Percentiles rank a stretch among this genome's conserved stretches.
Conservation (phyloP, 352 stramenopile species). For the Pythium pyrilobum region DNA sequence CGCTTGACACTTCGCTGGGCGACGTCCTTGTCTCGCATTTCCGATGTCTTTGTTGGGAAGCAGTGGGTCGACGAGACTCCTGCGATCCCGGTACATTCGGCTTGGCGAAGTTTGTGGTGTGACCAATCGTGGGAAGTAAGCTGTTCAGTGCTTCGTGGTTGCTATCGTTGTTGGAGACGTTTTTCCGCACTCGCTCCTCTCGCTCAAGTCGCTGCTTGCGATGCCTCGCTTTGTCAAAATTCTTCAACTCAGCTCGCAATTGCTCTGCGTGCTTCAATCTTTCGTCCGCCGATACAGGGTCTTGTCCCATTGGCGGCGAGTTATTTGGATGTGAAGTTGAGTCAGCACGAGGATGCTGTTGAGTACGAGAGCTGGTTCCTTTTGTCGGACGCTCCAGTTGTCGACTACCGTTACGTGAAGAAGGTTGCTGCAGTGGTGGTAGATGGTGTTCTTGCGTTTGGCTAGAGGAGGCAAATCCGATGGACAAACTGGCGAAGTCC, state of each 20-base stretch:
- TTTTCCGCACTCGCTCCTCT: constrained; percentile 36
- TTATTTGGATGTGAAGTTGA: too few relatives aligned
- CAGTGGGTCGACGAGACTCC: background rate
- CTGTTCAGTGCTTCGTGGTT: constrained; percentile 7
- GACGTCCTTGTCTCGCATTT: too few relatives aligned
- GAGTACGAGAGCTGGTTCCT: too few relatives aligned
- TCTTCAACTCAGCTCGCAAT: constrained; percentile 31
- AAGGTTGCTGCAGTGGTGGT: too few relatives aligned
- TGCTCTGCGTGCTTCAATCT: constrained; percentile 39
- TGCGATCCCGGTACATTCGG: background rate
- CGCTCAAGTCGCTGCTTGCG: constrained; percentile 32
- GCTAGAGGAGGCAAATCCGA: background rate
- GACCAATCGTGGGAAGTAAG: background rate
- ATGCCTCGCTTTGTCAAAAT: constrained; percentile 37
- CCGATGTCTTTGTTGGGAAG: too few relatives aligned
- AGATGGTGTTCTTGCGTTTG: too few relatives aligned
- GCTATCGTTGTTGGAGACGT: constrained; percentile 19
- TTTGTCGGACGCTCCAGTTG: too few relatives aligned
- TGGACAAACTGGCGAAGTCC: background rate
- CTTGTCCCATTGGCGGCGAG: background rate
- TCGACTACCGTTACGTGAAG: too few relatives aligned
- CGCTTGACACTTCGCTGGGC: too few relatives aligned
- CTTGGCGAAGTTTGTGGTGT: background rate
- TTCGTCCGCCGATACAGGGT: background rate
- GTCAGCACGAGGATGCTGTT: too few relatives aligned